phyloP scores from a whole-genome alignment of 2,329 filamentous ascomycete genomes.

The Podosphaera leucotricha region DNA sequence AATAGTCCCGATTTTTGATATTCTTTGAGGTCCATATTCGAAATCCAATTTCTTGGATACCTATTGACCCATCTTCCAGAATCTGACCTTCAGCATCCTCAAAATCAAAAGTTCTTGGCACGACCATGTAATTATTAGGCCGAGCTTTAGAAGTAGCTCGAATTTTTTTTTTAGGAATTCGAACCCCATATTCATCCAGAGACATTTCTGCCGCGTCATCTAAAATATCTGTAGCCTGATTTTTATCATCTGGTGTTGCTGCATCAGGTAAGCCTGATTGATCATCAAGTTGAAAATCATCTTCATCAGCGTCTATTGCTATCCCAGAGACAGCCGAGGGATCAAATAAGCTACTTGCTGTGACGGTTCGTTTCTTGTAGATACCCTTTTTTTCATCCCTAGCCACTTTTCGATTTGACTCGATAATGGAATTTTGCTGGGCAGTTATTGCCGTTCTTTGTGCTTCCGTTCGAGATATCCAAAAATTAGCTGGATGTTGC shows the following conservation, averaged over 20 bases:
- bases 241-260: background rate
- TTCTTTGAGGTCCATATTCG: slow-evolving; percentile 3
- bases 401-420: slow-evolving; percentile 1
- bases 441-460: slow-evolving; percentile 2
- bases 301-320: slow-evolving; percentile 1
- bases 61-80: slow-evolving; percentile 1
- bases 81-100: slow-evolving; percentile 1
- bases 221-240: background rate
- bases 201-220: slow-evolving; percentile 5
- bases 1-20: slow-evolving; percentile 2
- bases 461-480: slow-evolving; percentile 3
- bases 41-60: slow-evolving; percentile 2
- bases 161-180: slow-evolving; percentile 7
- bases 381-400: background rate
- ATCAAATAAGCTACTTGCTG: background rate
- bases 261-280: background rate
- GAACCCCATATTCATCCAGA: slow-evolving; percentile 13
- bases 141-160: slow-evolving; percentile 2
- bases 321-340: background rate
- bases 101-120: slow-evolving; percentile 1
- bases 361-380: background rate
- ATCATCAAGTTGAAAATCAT: slow-evolving; percentile 3
- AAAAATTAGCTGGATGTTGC: slow-evolving; percentile 10
- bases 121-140: slow-evolving; percentile 1
- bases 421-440: background rate